Base-by-base conservation (phyloP, 208 protist genomes). In the Trichomonas vaginalis region DNA sequence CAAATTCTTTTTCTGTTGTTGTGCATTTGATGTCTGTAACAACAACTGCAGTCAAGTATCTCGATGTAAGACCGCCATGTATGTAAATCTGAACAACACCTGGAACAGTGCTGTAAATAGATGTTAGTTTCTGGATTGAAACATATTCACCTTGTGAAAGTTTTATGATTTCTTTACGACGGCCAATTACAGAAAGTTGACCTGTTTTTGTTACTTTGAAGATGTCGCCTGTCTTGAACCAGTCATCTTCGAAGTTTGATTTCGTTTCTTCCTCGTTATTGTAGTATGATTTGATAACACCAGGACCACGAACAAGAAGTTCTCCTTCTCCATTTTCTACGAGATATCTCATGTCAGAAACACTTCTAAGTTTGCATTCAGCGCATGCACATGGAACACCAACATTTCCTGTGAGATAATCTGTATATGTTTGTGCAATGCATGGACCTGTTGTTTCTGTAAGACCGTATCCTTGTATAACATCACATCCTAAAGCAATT, bases 381-480 rank as follows among this genome's bases (percentile, higher is more conserved):
- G 12, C 27, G 12, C 47, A 80, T 39, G 46, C 10, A 17, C 40
- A 32, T 37, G 61, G 35, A 9, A 35, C 48, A 9, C 92, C 92
- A 39, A 6, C 15, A 70, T 95, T 61, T 35, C 92, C 92, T 82
- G 79, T 48, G 0, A 47, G 4, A 10, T 32, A 37, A 80, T 95
- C 92, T 15, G 35, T 48, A 12, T 27, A 15, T 80, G 23, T 27
- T 39, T 92, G 86, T 8, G 8, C 86, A 8, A 3, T 45, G 9
- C 3, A 15, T 82, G 17, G 8, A 42, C 88, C 92, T 46, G 62
- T 96, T 39, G 51, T 96, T 49, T 96, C 96, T 45, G 96, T 96
- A 21, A 96, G 35, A 39, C 96, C 96, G 17, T 96, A 96, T 9
- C 96, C 96, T 87, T 95, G 45, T 1, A 96, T 6, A 49, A 96